phyloP scores from a whole-genome alignment of 495 filamentous ascomycete genomes.

The Polyplosphaeria fusca region DNA sequence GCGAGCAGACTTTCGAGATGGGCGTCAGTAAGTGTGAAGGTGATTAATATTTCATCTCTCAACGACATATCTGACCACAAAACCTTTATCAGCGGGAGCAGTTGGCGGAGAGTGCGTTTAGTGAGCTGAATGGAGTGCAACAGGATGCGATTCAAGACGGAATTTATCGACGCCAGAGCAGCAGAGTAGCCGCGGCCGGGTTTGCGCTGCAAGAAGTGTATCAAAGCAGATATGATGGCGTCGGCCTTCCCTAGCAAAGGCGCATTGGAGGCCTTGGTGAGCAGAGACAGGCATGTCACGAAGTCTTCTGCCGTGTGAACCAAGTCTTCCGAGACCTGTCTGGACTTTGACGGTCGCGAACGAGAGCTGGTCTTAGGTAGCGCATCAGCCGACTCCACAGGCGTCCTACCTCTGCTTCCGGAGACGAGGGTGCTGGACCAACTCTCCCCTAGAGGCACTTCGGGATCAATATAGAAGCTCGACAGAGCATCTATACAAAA shows the following conservation, averaged over 20 bases:
- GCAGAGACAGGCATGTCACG: slow-evolving; percentile 60
- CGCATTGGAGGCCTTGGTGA: slow-evolving; percentile 67
- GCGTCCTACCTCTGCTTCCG: slow-evolving; percentile 18
- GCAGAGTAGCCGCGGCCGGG: slow-evolving; percentile 59
- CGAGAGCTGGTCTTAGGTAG: slow-evolving; percentile 6
- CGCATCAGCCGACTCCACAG: slow-evolving; percentile 12
- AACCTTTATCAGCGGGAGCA: slow-evolving; percentile 67
- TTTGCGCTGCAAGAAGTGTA: slow-evolving; percentile 62
- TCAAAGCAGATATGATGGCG: slow-evolving; percentile 55
- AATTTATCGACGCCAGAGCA: slow-evolving; percentile 73
- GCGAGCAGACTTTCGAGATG: slow-evolving; percentile 51
- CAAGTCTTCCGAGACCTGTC: slow-evolving; percentile 14
- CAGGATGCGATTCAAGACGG: slow-evolving; percentile 60
- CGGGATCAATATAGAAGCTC: slow-evolving; percentile 35
- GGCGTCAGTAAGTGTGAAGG: slow-evolving; percentile 63
- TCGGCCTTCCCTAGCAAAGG: slow-evolving; percentile 60
- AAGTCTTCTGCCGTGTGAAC: slow-evolving; percentile 51
- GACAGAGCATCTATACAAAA: slow-evolving; percentile 59
- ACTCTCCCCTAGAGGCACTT: slow-evolving; percentile 6
- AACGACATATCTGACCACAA: slow-evolving; percentile 71
- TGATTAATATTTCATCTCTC: slow-evolving; percentile 69
- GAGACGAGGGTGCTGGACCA: slow-evolving; percentile 21
- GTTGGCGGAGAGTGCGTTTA: slow-evolving; percentile 51
- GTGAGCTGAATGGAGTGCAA: slow-evolving; percentile 65
- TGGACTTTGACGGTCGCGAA: slow-evolving; percentile 1